phyloP scores from a whole-genome alignment of 2,329 filamentous ascomycete genomes.

The Chaetothyriales sp. region DNA sequence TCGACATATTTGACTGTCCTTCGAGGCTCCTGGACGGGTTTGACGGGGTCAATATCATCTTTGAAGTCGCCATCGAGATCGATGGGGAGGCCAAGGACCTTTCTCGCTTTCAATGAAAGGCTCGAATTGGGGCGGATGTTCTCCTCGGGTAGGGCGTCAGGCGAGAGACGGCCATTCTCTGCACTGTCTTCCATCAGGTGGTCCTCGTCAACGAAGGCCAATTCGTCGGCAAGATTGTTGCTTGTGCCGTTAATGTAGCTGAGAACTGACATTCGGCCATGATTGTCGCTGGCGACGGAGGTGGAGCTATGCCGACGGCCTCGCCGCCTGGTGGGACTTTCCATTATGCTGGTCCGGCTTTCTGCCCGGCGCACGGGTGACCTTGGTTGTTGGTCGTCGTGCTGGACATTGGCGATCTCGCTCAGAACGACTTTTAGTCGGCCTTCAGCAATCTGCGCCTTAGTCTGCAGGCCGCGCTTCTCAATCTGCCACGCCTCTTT shows the following conservation, averaged over 20 bases:
- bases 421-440: conserved; percentile 72
- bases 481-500: conserved; percentile 76
- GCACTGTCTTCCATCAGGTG: conserved; percentile 46
- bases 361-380: conserved; percentile 13
- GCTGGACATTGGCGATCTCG: conserved; percentile 49
- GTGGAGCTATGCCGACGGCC: conserved; percentile 43
- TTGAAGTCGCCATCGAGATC: conserved; percentile 23
- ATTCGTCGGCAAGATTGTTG: conserved; percentile 75
- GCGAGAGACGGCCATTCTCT: conserved; percentile 48
- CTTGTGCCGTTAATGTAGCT: conserved; percentile 42
- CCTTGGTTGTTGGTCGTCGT: conserved; percentile 19
- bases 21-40: conserved; percentile 3
- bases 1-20: conserved; percentile 49
- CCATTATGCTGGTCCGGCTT: conserved; percentile 16
- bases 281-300: conserved; percentile 36
- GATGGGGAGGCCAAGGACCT: conserved; percentile 30
- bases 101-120: conserved; percentile 32
- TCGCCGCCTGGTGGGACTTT: conserved; percentile 13
- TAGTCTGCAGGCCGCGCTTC: conserved; percentile 66
- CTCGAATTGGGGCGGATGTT: conserved; percentile 25
- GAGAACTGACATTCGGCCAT: conserved; percentile 56
- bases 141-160: conserved; percentile 31
- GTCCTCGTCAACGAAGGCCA: conserved; percentile 63
- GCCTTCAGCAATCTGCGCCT: conserved; percentile 77
- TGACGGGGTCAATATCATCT: conserved; percentile 14